Evolutionary conservation across 352 stramenopile species (phyloP), one percentile per base, ranked within the genome.

Genomic region (Peronosclerospora sorghi): DNA sequence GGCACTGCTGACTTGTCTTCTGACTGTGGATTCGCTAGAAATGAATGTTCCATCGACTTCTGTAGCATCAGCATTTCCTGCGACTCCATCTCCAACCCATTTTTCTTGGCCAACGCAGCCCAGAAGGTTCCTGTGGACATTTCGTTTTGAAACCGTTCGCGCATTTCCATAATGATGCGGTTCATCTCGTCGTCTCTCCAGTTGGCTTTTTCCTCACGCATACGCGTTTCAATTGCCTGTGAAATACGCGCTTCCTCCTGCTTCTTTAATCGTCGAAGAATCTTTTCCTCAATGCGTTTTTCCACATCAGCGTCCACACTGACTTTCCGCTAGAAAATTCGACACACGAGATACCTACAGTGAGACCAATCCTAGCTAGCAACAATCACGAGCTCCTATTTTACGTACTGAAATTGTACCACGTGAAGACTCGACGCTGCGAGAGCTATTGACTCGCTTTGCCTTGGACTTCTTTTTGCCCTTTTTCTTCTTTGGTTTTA

Each of bases 141-240:
- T 60, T 92, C 79, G 28, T 52, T 84, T 54, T 89, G 75, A 49
- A 92, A 84, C 4, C 77, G 74, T 47, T 87, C 77, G 26, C 79
- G 73, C 74, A 92, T 88, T 51, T 92, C 76, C 66, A 87, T 86
- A 47, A 88, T 88, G 45, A 92, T 92, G 37, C 77, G 77, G 59
- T 92, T 92, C 79, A 92, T 92, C 55, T 92, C 79, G 32, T 86
- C 79, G 48, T 92, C 79, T 28, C 72, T 73, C 79, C 79, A 92
- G 39, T 78, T 86, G n/a, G 79, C 79, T 48, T 92, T 92, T 28
- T 86, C 74, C 23, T 72, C 68, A 24, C 62, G 59, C 79, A 92
- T 92, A 28, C 79, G 79, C 32, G 75, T 51, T 62, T 92, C 79
- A 28, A 92, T 92, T 15, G 79, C 79, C 41, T 75, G 65, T 8